Conservation (phyloP, 176 grass and related monocot species). For the Oryza coarctata region DNA sequence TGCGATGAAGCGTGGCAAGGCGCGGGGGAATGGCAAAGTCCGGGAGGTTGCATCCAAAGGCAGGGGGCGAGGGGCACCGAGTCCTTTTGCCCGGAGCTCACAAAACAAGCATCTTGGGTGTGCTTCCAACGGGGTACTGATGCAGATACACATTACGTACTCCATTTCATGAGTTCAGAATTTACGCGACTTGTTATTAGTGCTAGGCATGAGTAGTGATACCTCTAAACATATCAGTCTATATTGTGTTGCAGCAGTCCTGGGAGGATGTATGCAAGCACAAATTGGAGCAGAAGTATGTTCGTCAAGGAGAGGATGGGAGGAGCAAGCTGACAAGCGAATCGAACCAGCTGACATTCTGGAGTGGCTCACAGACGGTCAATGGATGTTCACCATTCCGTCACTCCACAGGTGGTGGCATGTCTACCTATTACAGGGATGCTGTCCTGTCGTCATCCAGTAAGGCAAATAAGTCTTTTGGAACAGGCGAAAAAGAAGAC, state of each 20-base stretch:
- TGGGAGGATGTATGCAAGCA: constrained; percentile 89
- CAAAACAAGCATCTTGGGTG: constrained; percentile 47
- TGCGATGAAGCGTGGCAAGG: constrained; percentile 49
- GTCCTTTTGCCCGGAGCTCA: constrained; percentile 60
- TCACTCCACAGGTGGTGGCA: constrained; percentile 45
- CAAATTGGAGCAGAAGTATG: constrained; percentile 65
- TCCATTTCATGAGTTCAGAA: constrained; percentile 16
- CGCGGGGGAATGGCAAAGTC: neutral
- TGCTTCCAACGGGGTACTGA: constrained; percentile 49
- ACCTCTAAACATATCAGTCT: constrained; percentile 18
- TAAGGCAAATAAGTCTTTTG: constrained; percentile 36
- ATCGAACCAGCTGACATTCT: constrained; percentile 78
- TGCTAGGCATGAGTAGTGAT: neutral
- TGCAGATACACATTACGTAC: neutral
- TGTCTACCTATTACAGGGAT: constrained; percentile 40
- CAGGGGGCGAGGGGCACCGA: constrained; percentile 22
- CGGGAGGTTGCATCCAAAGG: constrained; percentile 25
- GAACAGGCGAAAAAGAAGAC: constrained; percentile 43
- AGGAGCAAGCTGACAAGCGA: constrained; percentile 74
- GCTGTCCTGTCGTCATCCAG: constrained; percentile 28
- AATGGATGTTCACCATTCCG: constrained; percentile 71
- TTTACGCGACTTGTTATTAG: neutral
- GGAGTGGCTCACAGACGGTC: constrained; percentile 60
- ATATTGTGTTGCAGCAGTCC: constrained; percentile 57
- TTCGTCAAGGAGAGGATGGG: constrained; percentile 48